Percentiles rank a stretch among this genome's conserved stretches.
Evolutionary conservation across 495 filamentous ascomycete genomes (phyloP).

Genomic region (Aspergillus haitiensis): DNA sequence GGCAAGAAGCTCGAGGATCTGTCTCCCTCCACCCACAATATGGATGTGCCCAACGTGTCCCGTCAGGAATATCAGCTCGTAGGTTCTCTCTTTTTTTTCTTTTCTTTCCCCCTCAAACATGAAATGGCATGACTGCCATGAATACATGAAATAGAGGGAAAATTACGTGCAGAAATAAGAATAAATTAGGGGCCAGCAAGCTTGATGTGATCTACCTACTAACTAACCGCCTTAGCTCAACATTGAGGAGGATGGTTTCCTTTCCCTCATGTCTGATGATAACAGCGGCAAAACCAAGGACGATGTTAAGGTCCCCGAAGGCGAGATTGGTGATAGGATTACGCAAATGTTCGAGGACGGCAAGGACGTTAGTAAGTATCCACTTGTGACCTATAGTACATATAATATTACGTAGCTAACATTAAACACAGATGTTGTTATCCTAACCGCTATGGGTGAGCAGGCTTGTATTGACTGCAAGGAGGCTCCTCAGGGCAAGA

Average conservation of each 20-base stretch:
- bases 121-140: no score
- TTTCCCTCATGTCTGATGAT: constrained; percentile 70
- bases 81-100: constrained; percentile 39
- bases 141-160: no score
- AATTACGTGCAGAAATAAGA: no score
- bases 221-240: constrained; percentile 59
- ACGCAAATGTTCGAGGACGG: constrained; percentile 72
- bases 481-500: constrained; percentile 65
- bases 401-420: constrained; percentile 14
- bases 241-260: constrained; percentile 85
- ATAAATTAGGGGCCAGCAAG: no score
- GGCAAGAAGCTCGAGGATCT: constrained; percentile 99
- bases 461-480: constrained; percentile 91
- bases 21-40: constrained; percentile 99
- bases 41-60: constrained; percentile 94
- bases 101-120: no score
- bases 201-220: background rate
- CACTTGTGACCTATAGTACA: background rate
- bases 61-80: constrained; percentile 93
- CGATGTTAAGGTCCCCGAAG: constrained; percentile 91
- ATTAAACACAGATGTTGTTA: constrained; percentile 67
- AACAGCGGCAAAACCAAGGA: constrained; percentile 82
- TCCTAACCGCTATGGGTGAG: constrained; percentile 95
- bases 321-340: constrained; percentile 82
- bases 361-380: constrained; percentile 79